Conservation (phyloP, 768 basidiomycete species). For the Lactarius deliciosus region DNA sequence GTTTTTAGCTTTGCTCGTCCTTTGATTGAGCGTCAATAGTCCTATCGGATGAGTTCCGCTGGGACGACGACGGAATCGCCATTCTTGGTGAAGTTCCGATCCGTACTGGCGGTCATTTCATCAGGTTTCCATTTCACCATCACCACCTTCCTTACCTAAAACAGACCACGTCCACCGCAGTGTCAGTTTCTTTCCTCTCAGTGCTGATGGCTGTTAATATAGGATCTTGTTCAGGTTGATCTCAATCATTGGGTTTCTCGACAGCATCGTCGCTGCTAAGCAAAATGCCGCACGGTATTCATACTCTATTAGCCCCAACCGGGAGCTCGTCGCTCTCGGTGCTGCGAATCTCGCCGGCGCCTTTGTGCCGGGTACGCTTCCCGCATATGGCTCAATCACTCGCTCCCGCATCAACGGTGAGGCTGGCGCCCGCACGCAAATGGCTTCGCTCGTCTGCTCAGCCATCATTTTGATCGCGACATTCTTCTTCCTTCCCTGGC, state of each 20-base stretch:
- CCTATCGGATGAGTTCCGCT: conserved; percentile 62
- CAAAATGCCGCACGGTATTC: conserved; percentile 85
- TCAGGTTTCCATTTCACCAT: conserved; percentile 70
- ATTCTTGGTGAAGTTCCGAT: conserved; percentile 80
- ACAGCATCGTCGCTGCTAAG: conserved; percentile 94
- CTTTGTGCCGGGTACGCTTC: conserved; percentile 85
- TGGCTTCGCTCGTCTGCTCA: conserved; percentile 81
- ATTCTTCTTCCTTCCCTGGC: conserved; percentile 83
- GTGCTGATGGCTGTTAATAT: conserved; percentile 7
- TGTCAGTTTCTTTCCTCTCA: conserved; percentile 43
- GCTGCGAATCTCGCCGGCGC: conserved; percentile 76
- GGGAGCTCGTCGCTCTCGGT: conserved; percentile 92
- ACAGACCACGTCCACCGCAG: conserved; percentile 81
- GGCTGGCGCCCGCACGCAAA: conserved; percentile 85
- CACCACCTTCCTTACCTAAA: conserved; percentile 63
- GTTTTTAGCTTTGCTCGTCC: neutral
- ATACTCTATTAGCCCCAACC: conserved; percentile 88
- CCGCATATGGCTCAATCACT: conserved; percentile 92
- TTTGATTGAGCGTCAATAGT: conserved; percentile 43
- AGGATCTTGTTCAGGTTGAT: conserved; percentile 53
- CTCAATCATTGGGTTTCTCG: conserved; percentile 85
- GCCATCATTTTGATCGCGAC: conserved; percentile 75
- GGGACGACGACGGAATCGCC: conserved; percentile 77
- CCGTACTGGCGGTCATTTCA: conserved; percentile 56
- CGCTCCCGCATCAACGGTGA: conserved; percentile 89